phyloP scores from a whole-genome alignment of 768 basidiomycete genomes.

The Phanerochaete carnosa region DNA sequence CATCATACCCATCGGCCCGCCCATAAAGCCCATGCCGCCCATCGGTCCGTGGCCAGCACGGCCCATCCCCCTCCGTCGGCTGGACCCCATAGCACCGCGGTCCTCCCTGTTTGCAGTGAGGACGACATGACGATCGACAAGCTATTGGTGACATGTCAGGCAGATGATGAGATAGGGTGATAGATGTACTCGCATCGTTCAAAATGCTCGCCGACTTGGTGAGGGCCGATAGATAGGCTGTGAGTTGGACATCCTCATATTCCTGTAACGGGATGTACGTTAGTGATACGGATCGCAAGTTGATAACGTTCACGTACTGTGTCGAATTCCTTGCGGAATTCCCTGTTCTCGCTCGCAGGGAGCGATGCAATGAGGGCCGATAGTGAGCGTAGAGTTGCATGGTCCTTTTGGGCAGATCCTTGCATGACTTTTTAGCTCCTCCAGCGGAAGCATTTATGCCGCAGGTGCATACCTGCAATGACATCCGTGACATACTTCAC shows the following conservation, averaged over 20 bases:
- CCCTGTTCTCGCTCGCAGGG: constrained; percentile 79
- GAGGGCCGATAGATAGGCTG: constrained; percentile 80
- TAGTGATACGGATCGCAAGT: neutral
- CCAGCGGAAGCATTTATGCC: neutral
- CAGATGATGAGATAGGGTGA: constrained; percentile 1
- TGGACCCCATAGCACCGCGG: constrained; percentile 39
- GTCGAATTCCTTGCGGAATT: constrained; percentile 85
- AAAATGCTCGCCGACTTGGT: constrained; percentile 86
- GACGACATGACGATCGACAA: constrained; percentile 77
- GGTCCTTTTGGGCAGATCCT: constrained; percentile 78
- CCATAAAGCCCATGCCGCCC: constrained; percentile 15
- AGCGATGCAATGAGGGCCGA: constrained; percentile 84
- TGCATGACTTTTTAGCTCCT: neutral
- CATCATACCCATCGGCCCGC: constrained; percentile 2
- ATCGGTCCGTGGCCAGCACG: constrained; percentile 26
- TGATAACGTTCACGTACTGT: constrained; percentile 45
- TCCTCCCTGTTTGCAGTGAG: constrained; percentile 59
- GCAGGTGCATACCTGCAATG: constrained; percentile 55
- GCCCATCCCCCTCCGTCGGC: constrained; percentile 45
- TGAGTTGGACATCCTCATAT: constrained; percentile 93
- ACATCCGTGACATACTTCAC: constrained; percentile 83
- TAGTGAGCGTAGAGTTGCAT: constrained; percentile 78
- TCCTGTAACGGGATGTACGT: constrained; percentile 51
- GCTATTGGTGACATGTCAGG: constrained; percentile 34
- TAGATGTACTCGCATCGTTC: constrained; percentile 78